A percentile compares a stretch with the other conserved stretches of the same genome.
These are phyloP conservation scores for Podaxis sp. DNA, from an alignment of 768 basidiomycete genomes.

Conservation along the genomic window DNA sequence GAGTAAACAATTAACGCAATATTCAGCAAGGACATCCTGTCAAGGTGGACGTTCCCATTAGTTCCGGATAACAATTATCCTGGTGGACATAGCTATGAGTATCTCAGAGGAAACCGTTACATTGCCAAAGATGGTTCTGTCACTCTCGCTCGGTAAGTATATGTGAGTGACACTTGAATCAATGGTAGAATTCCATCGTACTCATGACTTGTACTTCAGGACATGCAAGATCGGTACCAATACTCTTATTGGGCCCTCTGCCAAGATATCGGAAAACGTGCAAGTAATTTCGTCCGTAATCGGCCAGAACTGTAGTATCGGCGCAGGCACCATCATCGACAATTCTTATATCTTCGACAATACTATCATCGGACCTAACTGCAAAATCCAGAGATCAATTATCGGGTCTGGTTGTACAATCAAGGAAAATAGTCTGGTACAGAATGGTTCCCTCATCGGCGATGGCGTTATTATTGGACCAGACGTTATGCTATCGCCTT, in stretches of 20 bases:
- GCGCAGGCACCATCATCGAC: constrained; percentile 60
- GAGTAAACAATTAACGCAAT: constrained; percentile 3
- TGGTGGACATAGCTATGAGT: constrained; percentile 76
- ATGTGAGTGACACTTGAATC: neutral
- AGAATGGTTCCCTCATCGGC: constrained; percentile 74
- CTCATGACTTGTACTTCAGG: constrained; percentile 21
- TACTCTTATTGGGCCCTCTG: constrained; percentile 80
- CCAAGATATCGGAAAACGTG: constrained; percentile 62
- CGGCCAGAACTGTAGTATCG: constrained; percentile 71
- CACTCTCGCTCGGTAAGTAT: constrained; percentile 70
- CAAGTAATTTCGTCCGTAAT: constrained; percentile 72
- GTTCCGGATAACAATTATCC: constrained; percentile 95
- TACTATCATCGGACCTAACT: constrained; percentile 64
- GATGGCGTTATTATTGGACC: constrained; percentile 80
- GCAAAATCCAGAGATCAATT: constrained; percentile 73
- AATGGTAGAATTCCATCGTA: neutral
- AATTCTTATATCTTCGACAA: constrained; percentile 84
- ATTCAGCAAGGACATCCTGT: constrained; percentile 83
- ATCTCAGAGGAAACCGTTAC: constrained; percentile 86
- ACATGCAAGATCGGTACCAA: constrained; percentile 80
- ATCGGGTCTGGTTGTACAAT: constrained; percentile 76
- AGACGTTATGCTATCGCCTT: constrained; percentile 59
- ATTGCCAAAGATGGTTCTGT: constrained; percentile 77
- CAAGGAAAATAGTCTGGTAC: constrained; percentile 60
- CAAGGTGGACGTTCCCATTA: constrained; percentile 92